Evolutionary conservation across 176 grass and related monocot species (phyloP).

Genomic region (Carex kokanica): DNA sequence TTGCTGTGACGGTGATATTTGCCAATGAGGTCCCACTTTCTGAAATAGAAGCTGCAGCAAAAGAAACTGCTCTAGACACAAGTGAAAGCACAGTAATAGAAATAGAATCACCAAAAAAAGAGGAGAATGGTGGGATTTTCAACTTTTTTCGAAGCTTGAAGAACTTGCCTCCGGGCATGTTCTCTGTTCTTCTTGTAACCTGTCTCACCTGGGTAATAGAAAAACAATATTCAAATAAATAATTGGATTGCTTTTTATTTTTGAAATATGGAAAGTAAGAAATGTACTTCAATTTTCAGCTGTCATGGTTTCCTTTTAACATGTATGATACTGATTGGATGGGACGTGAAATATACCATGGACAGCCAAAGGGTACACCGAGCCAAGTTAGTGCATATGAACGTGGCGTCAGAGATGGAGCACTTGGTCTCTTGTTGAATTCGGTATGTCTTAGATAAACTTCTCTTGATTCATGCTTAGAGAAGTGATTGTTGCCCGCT

Average conservation of each 20-base stretch:
- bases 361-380: constrained; percentile 50
- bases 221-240: not conserved
- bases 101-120: not conserved
- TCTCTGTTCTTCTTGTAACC: constrained; percentile 76
- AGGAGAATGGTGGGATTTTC: not conserved
- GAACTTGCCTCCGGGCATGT: constrained; percentile 84
- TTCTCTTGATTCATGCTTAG: not conserved
- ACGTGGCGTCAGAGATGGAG: constrained; percentile 63
- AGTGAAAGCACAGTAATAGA: constrained; percentile 20
- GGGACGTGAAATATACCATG: constrained; percentile 96
- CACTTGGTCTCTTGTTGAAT: constrained; percentile 81
- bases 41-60: constrained; percentile 27
- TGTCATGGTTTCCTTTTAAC: constrained; percentile 93
- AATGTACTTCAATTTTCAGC: constrained; percentile 27
- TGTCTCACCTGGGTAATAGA: constrained; percentile 72
- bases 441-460: constrained; percentile 41
- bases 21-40: constrained; percentile 57
- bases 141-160: constrained; percentile 39
- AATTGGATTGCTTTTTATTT: not conserved
- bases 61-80: constrained; percentile 22
- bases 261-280: not conserved
- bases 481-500: not conserved
- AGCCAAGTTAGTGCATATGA: constrained; percentile 47
- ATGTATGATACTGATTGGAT: constrained; percentile 99
- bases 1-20: constrained; percentile 53